A percentile compares a stretch with the other conserved stretches of the same genome.
Evolutionary conservation across 306 rosid genomes (phyloP).

Genomic region (Bauhinia variegata): DNA sequence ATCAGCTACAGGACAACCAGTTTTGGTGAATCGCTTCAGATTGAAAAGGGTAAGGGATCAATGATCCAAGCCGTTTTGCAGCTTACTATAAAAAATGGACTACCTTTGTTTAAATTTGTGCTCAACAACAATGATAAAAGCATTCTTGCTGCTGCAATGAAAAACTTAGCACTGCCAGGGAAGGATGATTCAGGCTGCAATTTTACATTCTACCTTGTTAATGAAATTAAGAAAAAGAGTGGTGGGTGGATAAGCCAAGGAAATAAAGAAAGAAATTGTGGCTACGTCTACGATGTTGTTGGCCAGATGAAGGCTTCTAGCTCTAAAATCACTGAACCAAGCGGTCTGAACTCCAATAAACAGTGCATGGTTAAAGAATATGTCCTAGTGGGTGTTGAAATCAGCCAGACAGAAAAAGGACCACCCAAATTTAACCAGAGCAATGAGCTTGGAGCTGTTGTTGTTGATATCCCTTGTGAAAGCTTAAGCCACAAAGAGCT

Average conservation of each 20-base stretch:
- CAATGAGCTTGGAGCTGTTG: conserved; percentile 77
- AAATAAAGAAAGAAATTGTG: conserved; percentile 59
- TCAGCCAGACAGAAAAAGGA: conserved; percentile 57
- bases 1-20: conserved; percentile 40
- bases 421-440: conserved; percentile 46
- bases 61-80: conserved; percentile 71
- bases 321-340: conserved; percentile 43
- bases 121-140: conserved; percentile 57
- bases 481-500: conserved; percentile 36
- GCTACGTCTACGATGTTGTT: conserved; percentile 64
- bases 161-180: conserved; percentile 51
- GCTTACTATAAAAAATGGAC: conserved; percentile 68
- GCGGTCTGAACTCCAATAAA: conserved; percentile 37
- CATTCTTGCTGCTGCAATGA: conserved; percentile 72
- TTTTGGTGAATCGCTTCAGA: conserved; percentile 40
- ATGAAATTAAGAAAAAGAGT: conserved; percentile 76
- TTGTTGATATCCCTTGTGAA: conserved; percentile 57
- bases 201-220: conserved; percentile 71
- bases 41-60: conserved; percentile 54
- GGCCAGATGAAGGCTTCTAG: conserved; percentile 80
- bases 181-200: conserved; percentile 63
- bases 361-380: conserved; percentile 51
- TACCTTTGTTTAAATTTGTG: conserved; percentile 71
- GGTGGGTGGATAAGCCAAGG: conserved; percentile 76
- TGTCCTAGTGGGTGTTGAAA: conserved; percentile 62